Conservation (phyloP, 352 stramenopile genomes). For the Globisporangium abappressorium region DNA sequence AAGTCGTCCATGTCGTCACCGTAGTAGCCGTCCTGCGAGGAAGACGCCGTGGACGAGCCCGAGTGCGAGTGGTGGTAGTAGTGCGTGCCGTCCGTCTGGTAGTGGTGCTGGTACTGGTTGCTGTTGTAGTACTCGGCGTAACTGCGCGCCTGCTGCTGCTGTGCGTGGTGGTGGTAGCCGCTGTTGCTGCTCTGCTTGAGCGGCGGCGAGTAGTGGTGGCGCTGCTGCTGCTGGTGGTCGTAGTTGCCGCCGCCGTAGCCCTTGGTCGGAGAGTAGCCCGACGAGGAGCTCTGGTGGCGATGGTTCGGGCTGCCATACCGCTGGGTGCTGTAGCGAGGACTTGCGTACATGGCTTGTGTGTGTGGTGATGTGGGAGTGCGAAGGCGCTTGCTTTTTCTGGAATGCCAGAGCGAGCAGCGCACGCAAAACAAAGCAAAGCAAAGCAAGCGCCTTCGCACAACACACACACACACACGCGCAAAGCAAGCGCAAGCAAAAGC, state of each 20-base stretch:
- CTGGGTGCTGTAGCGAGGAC: slow-evolving; percentile 12
- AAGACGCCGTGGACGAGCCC: slow-evolving; percentile 74
- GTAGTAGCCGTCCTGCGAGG: slow-evolving; percentile 77
- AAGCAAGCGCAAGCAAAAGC: not conserved
- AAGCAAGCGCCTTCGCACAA: not conserved
- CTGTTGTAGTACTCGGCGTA: slow-evolving; percentile 43
- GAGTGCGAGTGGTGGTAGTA: slow-evolving; percentile 76
- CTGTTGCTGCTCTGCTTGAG: slow-evolving; percentile 16
- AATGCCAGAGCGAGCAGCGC: slow-evolving; percentile 7
- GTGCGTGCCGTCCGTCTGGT: slow-evolving; percentile 39
- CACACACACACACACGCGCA: not conserved
- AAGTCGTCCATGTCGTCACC: slow-evolving; percentile 70
- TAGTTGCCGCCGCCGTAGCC: slow-evolving; percentile 4
- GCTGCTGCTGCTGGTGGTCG: slow-evolving; percentile 8
- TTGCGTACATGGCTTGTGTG: slow-evolving; percentile 15
- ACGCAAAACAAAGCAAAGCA: slow-evolving; percentile 1
- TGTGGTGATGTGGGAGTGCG: slow-evolving; percentile 1
- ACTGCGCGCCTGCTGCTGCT: slow-evolving; percentile 16
- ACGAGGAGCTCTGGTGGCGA: slow-evolving; percentile 18
- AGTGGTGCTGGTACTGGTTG: slow-evolving; percentile 44
- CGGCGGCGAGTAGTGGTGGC: slow-evolving; percentile 17
- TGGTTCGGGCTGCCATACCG: slow-evolving; percentile 16
- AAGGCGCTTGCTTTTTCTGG: slow-evolving; percentile 18
- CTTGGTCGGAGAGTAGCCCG: slow-evolving; percentile 19
- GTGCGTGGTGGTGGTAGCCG: slow-evolving; percentile 3